phyloP scores from a whole-genome alignment of 148 eudicot genomes.

The Dianthus caryophyllus region DNA sequence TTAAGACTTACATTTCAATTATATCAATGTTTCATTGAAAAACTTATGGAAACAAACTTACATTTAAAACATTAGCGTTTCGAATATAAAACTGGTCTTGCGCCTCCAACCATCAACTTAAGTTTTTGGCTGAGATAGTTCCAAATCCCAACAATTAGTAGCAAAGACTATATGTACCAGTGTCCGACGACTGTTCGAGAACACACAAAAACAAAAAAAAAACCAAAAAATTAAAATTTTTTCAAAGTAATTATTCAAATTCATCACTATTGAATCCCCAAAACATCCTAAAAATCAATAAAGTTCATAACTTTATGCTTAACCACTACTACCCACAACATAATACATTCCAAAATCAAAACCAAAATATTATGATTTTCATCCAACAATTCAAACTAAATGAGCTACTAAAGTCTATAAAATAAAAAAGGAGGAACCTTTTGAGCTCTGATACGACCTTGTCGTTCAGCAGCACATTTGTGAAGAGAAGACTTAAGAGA shows the following conservation, averaged over 20 bases:
- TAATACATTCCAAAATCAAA: too few relatives aligned
- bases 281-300: slow-evolving; percentile 1
- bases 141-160: too few relatives aligned
- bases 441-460: slow-evolving; percentile 87
- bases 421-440: slow-evolving; percentile 42
- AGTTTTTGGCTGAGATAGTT: too few relatives aligned
- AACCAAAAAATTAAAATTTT: background rate
- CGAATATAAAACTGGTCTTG: too few relatives aligned
- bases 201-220: background rate
- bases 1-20: too few relatives aligned
- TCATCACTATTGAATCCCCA: background rate
- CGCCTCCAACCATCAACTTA: too few relatives aligned
- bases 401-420: background rate
- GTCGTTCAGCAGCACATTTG: slow-evolving; percentile 72
- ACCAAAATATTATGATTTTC: background rate
- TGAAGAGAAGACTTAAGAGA: slow-evolving; percentile 43
- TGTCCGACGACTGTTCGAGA: too few relatives aligned
- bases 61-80: too few relatives aligned
- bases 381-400: background rate
- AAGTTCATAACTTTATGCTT: background rate
- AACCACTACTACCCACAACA: too few relatives aligned
- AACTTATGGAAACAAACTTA: too few relatives aligned
- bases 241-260: background rate
- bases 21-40: too few relatives aligned
- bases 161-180: too few relatives aligned